Conservation (phyloP, 116 monocot genomes). For the Dioscorea cayenensis region DNA sequence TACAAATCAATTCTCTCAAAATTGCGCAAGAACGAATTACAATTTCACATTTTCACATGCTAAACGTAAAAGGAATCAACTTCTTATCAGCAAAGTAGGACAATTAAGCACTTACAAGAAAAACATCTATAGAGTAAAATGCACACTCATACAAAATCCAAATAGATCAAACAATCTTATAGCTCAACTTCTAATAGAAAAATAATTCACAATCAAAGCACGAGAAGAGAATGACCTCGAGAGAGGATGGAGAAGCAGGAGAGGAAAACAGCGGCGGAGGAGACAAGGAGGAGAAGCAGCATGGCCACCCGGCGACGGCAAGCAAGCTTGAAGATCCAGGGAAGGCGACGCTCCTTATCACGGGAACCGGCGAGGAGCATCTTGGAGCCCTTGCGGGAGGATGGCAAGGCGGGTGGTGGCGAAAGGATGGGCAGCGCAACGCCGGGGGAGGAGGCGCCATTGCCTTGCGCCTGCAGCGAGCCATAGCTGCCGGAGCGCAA, state of each 20-base stretch:
- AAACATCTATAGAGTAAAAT: neutral
- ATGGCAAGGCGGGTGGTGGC: neutral
- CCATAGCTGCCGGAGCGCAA: conserved; percentile 73
- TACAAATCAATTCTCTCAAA: neutral
- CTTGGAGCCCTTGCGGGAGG: conserved; percentile 39
- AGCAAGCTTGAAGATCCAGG: conserved; percentile 51
- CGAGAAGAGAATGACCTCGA: conserved; percentile 42
- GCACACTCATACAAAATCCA: no score
- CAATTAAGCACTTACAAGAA: neutral
- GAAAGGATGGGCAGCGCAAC: neutral
- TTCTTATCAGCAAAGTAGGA: neutral
- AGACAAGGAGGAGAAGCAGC: conserved; percentile 40
- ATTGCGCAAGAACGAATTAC: neutral
- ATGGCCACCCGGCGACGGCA: conserved; percentile 48
- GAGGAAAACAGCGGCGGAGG: conserved; percentile 48
- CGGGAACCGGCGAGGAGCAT: conserved; percentile 37
- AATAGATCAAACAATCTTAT: neutral
- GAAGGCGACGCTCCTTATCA: conserved; percentile 60
- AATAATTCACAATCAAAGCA: neutral
- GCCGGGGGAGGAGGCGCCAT: conserved; percentile 2
- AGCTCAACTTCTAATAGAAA: neutral
- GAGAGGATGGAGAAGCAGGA: conserved; percentile 42
- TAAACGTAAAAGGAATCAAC: neutral
- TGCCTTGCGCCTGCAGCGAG: conserved; percentile 37
- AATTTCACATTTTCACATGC: neutral